Base-by-base conservation (phyloP, 345 rosid genomes). In the Passiflora organensis region DNA sequence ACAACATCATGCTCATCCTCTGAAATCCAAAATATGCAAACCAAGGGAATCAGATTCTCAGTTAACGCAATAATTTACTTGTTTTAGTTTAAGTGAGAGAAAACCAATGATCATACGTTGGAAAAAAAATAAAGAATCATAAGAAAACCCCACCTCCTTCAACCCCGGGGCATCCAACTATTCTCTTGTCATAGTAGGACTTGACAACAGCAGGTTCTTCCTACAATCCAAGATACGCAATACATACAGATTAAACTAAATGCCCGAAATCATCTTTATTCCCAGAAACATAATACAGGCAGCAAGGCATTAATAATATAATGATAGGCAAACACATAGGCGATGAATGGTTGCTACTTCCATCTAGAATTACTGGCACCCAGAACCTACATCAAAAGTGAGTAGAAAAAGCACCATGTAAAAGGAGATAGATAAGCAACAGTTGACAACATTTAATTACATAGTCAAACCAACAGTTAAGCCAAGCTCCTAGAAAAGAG, bases 1-100 rank as follows among this genome's bases (percentile, higher is more conserved):
- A 89, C 94, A 57, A 91, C 94, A 55, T 93, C 96, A 59, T 93
- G 99, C 66, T 89, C 95, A 28, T 86, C 95, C 80, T 89, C 99
- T 93, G 68, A 59, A 62, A 59, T 44, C 37, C 3, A 54, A 34
- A 43, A 49, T 13, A 42, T 43, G 10, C 32, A 58, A 22, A 58
- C 16, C 1, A n/a, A 9, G 48, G 38, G 23, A 28, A 24, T 2
- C 34, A 8, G 8, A 25, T 19, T 32, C 44, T 10, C 36, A 25
- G 9, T 12, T n/a, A 42, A 10, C 2, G 32, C 48, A 17, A 43
- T 43, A 57, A 45, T 38, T 6, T 25, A 9, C 10, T 2, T 21
- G 19, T 41, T 2, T 22, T n/a, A n/a, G n/a, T n/a, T 19, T 41
- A 23, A 54, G 15, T 50, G 6, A 42, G n/a, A n/a, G n/a, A n/a